Conservation (phyloP, 768 basidiomycete species). For the Suillus americanus region DNA sequence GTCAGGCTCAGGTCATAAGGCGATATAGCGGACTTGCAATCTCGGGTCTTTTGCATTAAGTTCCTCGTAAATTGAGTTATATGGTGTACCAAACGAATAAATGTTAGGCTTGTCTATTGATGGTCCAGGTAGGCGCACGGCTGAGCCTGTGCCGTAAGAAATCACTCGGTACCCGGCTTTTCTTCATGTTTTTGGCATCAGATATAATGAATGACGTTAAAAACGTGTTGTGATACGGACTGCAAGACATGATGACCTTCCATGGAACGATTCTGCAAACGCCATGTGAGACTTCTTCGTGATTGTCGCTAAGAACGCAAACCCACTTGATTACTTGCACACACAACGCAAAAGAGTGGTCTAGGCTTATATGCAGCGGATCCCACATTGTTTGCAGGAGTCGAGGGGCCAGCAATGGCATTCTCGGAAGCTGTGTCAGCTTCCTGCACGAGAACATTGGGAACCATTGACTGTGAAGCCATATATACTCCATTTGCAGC, state of each 20-base stretch:
- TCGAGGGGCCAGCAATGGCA: conserved; percentile 5
- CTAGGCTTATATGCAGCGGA: conserved; percentile 53
- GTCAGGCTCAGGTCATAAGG: conserved; percentile 9
- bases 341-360: conserved; percentile 95
- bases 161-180: conserved; percentile 91
- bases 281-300: conserved; percentile 17
- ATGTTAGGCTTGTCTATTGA: conserved; percentile 98
- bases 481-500: conserved; percentile 14
- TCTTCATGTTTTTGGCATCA: conserved; percentile 41
- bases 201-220: not conserved
- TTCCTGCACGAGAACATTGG: not conserved
- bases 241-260: conserved; percentile 90
- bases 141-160: conserved; percentile 95
- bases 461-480: not conserved
- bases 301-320: not conserved
- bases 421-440: conserved; percentile 3
- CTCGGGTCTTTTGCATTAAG: conserved; percentile 78
- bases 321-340: conserved; percentile 94
- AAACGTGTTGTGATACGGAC: conserved; percentile 47
- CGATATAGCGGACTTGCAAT: conserved; percentile 53
- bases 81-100: conserved; percentile 95
- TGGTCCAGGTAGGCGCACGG: conserved; percentile 93
- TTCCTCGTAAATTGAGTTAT: conserved; percentile 93
- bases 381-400: conserved; percentile 10
- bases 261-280: conserved; percentile 89